These are phyloP conservation scores for Pisolithus tinctorius DNA, from an alignment of 768 basidiomycete genomes.

Conservation along the genomic window DNA sequence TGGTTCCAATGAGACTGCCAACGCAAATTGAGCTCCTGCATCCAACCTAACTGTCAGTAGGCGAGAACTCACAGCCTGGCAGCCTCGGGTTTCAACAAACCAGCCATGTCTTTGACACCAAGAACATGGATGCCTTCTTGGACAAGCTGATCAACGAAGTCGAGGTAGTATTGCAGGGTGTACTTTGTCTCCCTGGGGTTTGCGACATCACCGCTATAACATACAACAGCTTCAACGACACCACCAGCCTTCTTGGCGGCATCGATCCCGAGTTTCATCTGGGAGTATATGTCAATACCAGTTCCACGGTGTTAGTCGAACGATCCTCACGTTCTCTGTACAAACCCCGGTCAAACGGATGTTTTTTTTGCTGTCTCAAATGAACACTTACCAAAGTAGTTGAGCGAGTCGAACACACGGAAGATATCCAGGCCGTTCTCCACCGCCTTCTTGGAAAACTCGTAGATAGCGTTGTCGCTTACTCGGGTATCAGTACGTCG, in stretches of 20 bases:
- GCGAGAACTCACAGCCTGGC: conserved; percentile 66
- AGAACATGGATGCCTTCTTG: conserved; percentile 94
- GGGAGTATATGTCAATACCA: conserved; percentile 11
- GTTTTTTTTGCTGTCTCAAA: neutral
- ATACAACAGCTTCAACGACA: conserved; percentile 94
- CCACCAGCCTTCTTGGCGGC: conserved; percentile 99
- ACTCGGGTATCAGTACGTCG: conserved; percentile 5
- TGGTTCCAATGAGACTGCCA: conserved; percentile 81
- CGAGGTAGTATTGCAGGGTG: conserved; percentile 94
- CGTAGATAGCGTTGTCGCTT: conserved; percentile 98
- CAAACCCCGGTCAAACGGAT: conserved; percentile 1
- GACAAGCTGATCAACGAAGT: conserved; percentile 91
- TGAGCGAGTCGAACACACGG: conserved; percentile 98
- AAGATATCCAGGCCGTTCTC: conserved; percentile 99
- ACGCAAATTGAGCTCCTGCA: conserved; percentile 3
- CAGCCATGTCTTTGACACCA: conserved; percentile 99
- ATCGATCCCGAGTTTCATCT: conserved; percentile 98
- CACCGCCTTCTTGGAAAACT: conserved; percentile 99
- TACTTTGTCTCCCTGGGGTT: conserved; percentile 95
- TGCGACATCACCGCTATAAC: conserved; percentile 97
- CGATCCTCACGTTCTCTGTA: conserved; percentile 61
- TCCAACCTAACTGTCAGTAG: neutral
- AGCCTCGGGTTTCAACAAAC: conserved; percentile 89
- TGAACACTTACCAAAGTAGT: conserved; percentile 79
- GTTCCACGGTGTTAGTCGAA: neutral